Evolutionary conservation across 345 rosid species (phyloP), one percentile per base, ranked within the genome.

Genomic region (Eutrema yunnanense): DNA sequence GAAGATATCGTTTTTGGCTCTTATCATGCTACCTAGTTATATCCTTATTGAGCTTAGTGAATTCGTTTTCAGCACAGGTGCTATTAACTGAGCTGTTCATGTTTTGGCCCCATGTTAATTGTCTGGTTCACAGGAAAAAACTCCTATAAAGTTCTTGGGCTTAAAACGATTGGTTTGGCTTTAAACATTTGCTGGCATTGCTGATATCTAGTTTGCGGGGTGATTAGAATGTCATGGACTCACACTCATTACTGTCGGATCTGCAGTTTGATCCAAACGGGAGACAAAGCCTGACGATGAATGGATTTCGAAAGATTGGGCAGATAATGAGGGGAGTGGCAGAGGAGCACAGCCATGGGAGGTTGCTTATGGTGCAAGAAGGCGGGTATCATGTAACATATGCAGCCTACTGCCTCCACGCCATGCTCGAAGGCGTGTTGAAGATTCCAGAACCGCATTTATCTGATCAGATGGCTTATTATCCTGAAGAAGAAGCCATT

Each of bases 251-350:
- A 14, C 57, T 44, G 6, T 34, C 3, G 74, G 50, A 36, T 48
- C n/a, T 74, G 74, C 72, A 94, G 96, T 86, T 91, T 62, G 98
- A 94, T 81, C 91, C 97, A 26, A 94, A 94, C 63, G 95, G 98
- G 76, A 89, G 96, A 82, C 94, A 82, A 55, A 78, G 96, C 86
- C 75, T 91, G 76, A 94, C 94, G 16, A 86, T 89, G 97, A 84
- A 65, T 53, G 96, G 98, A 8, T 94, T 91, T 73, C 81, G 90
- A 62, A 77, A 74, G 42, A 89, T 90, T 16, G 96, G 95, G 44
- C 73, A 68, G 79, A 82, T 78, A 14, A 74, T 86, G 52, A 84
- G 73, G 5, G 27, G 13, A 46, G 65, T 86, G 47, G 86, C 92
- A 9, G 82, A 88, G 48, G 79, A 65, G 63, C 83, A 86, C 72